Conservation (phyloP, 75 land plant genomes). For the Pinus tabuliformis region DNA sequence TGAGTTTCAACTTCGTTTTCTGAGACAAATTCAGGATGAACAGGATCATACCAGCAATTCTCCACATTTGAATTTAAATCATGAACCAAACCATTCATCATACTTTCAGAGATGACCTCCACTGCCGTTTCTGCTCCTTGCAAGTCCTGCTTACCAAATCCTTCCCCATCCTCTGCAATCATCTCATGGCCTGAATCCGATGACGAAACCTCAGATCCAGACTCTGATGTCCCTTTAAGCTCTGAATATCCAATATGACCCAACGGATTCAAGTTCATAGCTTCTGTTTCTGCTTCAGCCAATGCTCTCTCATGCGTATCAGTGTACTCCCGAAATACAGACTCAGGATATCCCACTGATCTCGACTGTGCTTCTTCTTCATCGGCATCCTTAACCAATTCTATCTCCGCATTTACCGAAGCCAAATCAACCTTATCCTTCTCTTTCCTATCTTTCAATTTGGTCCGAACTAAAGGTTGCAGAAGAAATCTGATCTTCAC, state of each 20-base stretch:
- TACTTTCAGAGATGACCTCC: conserved; percentile 16
- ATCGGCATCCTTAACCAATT: neutral
- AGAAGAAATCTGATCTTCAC: conserved; percentile 13
- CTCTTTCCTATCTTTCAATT: neutral
- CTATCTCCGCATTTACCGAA: neutral
- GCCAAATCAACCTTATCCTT: neutral
- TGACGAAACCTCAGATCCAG: conserved; percentile 42
- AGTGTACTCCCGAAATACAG: neutral
- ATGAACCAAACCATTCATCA: conserved; percentile 5
- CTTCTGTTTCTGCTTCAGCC: neutral
- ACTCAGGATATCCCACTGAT: neutral
- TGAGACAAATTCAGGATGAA: neutral
- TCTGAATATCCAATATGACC: conserved; percentile 53
- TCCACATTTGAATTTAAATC: conserved; percentile 3
- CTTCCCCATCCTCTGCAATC: conserved; percentile 14
- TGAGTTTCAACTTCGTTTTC: conserved; percentile 2
- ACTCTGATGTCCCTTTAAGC: conserved; percentile 44
- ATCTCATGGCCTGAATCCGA: conserved; percentile 17
- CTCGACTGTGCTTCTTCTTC: neutral
- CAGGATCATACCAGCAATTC: neutral
- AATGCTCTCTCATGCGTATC: neutral
- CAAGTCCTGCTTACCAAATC: conserved; percentile 3
- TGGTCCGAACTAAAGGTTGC: neutral
- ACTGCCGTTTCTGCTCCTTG: conserved; percentile 9
- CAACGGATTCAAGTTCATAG: conserved; percentile 7